Conservation (phyloP, 2,329 filamentous ascomycete genomes). For the Trichoderma guizhouense region DNA sequence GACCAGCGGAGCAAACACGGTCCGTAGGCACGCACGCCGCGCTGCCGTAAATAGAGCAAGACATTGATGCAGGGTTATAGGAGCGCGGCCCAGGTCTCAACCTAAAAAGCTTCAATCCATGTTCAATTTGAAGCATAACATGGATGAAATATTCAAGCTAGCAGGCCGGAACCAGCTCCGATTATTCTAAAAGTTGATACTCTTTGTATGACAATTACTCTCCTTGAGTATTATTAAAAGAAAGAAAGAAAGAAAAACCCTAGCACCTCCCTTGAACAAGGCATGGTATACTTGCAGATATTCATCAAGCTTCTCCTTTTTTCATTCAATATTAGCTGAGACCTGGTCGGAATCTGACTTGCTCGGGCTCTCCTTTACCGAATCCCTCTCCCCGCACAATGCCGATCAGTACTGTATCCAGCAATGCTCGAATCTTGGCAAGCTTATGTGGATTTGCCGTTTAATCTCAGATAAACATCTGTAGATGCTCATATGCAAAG, state of each 20-base stretch:
- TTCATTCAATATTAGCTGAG: background rate
- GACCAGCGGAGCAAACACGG: background rate
- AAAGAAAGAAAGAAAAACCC: background rate
- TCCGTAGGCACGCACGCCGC: background rate
- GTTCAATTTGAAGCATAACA: background rate
- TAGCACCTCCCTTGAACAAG: background rate
- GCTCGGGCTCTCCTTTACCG: background rate
- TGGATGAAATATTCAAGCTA: background rate
- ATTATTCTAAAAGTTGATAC: background rate
- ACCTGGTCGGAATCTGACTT: background rate
- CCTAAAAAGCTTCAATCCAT: background rate
- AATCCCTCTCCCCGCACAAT: background rate
- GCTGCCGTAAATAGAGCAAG: constrained; percentile 9
- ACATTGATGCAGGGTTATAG: background rate
- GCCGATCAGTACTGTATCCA: background rate
- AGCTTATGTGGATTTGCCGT: background rate
- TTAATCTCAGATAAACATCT: background rate
- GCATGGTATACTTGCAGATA: background rate
- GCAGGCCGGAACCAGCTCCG: background rate
- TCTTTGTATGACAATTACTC: background rate
- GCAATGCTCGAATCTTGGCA: background rate
- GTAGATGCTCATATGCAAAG: background rate
- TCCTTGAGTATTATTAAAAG: background rate
- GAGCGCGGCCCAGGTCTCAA: background rate
- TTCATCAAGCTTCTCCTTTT: background rate